Conservation (phyloP, 1,139 yeast genomes). For the Arxiozyma slooffiae region DNA sequence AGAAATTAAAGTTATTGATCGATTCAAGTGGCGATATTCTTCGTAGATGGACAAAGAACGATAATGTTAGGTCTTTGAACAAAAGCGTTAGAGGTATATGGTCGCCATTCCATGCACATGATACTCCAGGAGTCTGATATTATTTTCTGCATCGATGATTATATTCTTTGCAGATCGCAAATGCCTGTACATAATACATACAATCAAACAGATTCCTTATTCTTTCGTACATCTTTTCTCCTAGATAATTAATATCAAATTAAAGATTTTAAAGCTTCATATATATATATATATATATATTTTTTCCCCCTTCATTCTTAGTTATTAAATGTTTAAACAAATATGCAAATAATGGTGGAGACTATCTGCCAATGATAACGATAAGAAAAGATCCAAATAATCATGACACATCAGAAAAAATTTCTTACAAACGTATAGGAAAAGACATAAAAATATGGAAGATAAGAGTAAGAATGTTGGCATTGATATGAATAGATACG, state of each 20-base stretch:
- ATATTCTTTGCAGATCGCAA: too few relatives aligned
- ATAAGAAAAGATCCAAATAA: neutral
- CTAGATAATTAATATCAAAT: too few relatives aligned
- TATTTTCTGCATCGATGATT: too few relatives aligned
- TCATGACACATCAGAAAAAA: neutral
- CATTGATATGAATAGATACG: conserved; percentile 8
- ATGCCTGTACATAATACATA: too few relatives aligned
- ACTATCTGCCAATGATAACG: neutral
- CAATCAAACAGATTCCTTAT: too few relatives aligned
- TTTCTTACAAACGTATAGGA: neutral
- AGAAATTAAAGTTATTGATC: conserved; percentile 45
- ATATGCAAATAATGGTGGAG: too few relatives aligned
- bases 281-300: too few relatives aligned
- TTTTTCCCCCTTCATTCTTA: conserved; percentile 17
- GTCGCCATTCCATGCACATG: conserved; percentile 85
- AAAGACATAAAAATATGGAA: too few relatives aligned
- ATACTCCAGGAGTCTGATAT: conserved; percentile 39
- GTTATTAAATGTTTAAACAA: conserved; percentile 4
- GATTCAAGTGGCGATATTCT: conserved; percentile 54
- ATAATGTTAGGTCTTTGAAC: conserved; percentile 70
- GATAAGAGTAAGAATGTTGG: too few relatives aligned
- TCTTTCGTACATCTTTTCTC: too few relatives aligned
- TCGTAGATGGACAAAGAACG: conserved; percentile 49
- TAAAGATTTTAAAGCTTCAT: too few relatives aligned
- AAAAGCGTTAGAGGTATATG: conserved; percentile 91